Conservation (phyloP, 2,329 filamentous ascomycete genomes). For the Alternaria ventricosa region DNA sequence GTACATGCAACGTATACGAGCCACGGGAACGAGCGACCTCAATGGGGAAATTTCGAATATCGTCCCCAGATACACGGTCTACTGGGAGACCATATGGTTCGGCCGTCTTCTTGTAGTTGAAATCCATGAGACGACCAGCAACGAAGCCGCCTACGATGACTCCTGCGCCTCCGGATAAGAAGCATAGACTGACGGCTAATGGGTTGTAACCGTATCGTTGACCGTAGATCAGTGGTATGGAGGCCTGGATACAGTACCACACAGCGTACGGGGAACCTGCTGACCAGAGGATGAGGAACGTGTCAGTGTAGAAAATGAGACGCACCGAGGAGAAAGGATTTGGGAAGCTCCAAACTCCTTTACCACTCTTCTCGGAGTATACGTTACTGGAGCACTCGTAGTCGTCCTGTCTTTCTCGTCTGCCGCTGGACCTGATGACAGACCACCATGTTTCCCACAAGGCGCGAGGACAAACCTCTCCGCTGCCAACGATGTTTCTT, state of each 20-base stretch:
- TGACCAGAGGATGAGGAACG: background rate
- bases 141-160: background rate
- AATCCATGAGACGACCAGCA: background rate
- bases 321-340: background rate
- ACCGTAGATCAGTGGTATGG: background rate
- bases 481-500: background rate
- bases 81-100: background rate
- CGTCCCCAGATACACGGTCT: background rate
- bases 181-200: background rate
- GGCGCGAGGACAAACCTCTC: background rate
- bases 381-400: fast-evolving
- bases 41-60: background rate
- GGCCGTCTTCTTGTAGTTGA: background rate
- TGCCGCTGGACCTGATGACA: background rate
- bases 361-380: background rate
- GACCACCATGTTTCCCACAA: background rate
- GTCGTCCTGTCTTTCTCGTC: background rate
- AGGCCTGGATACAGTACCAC: background rate
- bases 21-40: background rate
- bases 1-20: background rate
- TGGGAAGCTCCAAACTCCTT: background rate
- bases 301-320: background rate
- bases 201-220: background rate
- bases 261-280: background rate
- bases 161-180: background rate